Conservation (phyloP, 2,329 filamentous ascomycete species). For the Paecilomyces variotii region DNA sequence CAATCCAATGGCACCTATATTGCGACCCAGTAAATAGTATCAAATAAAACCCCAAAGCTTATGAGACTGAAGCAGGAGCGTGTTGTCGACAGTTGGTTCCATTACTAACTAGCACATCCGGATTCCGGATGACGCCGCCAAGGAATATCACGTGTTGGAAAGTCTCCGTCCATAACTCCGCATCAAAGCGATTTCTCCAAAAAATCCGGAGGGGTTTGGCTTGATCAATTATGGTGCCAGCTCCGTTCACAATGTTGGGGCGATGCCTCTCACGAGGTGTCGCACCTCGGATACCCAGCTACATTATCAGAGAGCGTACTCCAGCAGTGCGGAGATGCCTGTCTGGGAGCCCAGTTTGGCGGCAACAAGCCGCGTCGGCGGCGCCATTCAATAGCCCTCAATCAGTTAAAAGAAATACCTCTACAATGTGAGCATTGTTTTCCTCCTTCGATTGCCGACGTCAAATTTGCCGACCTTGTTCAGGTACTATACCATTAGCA, state of each 20-base stretch:
- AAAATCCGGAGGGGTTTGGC: background rate
- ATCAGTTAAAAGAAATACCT: constrained; percentile 44
- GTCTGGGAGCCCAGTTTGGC: constrained; percentile 21
- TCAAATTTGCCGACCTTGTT: constrained; percentile 4
- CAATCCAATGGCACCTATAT: background rate
- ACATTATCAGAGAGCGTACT: constrained; percentile 10
- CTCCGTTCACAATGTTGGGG: constrained; percentile 17
- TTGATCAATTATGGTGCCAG: constrained; percentile 21
- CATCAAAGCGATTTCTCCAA: background rate
- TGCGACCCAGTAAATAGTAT: background rate
- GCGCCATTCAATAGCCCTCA: constrained; percentile 27
- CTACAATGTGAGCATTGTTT: constrained; percentile 41
- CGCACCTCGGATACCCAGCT: constrained; percentile 8
- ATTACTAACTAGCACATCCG: background rate
- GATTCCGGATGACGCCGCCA: constrained; percentile 2
- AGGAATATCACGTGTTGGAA: constrained; percentile 12
- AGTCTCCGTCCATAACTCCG: background rate
- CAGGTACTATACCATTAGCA: constrained; percentile 56
- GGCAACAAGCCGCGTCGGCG: constrained; percentile 17
- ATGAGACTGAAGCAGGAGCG: background rate
- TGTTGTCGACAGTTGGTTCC: background rate
- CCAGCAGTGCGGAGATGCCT: constrained; percentile 23
- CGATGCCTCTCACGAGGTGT: constrained; percentile 10
- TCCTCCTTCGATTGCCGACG: constrained; percentile 1
- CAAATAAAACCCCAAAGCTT: background rate